These are phyloP conservation scores for Lizonia empirigonia DNA, from an alignment of 2,329 filamentous ascomycete genomes.

Conservation along the genomic window DNA sequence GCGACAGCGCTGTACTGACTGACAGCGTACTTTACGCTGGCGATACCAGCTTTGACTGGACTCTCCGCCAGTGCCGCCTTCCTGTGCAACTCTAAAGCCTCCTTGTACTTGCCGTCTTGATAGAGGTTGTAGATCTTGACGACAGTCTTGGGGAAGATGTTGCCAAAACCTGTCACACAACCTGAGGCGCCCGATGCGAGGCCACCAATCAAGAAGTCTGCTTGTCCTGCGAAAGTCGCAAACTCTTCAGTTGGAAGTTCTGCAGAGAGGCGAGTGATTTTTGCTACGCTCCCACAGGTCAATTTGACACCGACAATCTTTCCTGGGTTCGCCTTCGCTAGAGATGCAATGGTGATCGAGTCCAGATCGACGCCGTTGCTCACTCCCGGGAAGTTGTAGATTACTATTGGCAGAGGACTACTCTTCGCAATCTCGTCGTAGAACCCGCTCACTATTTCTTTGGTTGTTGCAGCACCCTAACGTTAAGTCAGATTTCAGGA, in stretches of 20 bases:
- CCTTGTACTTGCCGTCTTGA: slow-evolving; percentile 59
- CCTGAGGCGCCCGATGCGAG: slow-evolving; percentile 60
- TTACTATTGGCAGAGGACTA: slow-evolving; percentile 66
- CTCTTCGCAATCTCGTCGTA: slow-evolving; percentile 60
- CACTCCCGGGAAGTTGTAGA: slow-evolving; percentile 76
- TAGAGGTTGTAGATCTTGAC: slow-evolving; percentile 67
- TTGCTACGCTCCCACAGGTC: slow-evolving; percentile 76
- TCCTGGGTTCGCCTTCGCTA: slow-evolving; percentile 58
- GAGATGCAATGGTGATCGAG: slow-evolving; percentile 65
- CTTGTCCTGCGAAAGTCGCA: slow-evolving; percentile 73
- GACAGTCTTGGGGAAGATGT: slow-evolving; percentile 62
- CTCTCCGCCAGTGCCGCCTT: slow-evolving; percentile 69
- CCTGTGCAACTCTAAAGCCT: slow-evolving; percentile 66
- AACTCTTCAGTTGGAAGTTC: slow-evolving; percentile 61
- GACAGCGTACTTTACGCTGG: slow-evolving; percentile 71
- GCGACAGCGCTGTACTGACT: slow-evolving; percentile 66
- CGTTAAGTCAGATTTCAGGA: too few species aligned
- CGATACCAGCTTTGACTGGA: slow-evolving; percentile 69
- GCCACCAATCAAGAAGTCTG: slow-evolving; percentile 69
- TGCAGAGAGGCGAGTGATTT: slow-evolving; percentile 67
- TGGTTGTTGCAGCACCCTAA: slow-evolving; percentile 51
- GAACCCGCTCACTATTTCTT: slow-evolving; percentile 50
- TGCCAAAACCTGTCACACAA: slow-evolving; percentile 64
- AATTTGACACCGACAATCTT: slow-evolving; percentile 75
- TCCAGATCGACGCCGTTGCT: slow-evolving; percentile 70